A percentile compares a stretch with the other conserved stretches of the same genome.
These are phyloP conservation scores for Colletotrichum lentis DNA, from an alignment of 2,329 filamentous ascomycete species.

Conservation along the genomic window DNA sequence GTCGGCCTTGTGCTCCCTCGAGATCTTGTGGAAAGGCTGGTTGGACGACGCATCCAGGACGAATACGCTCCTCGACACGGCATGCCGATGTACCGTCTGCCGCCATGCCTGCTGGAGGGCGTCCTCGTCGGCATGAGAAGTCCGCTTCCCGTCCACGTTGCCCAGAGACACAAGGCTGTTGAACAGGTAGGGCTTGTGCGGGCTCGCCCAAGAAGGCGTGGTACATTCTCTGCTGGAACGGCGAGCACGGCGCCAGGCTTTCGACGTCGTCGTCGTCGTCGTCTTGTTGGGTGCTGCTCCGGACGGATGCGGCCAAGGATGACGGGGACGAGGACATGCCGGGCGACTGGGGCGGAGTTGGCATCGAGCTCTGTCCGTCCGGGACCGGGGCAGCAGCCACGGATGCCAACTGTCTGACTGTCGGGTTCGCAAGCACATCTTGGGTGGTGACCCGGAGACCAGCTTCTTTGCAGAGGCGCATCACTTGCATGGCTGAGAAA, in stretches of 20 bases:
- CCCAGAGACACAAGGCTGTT: slow-evolving; percentile 51
- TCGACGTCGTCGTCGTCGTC: slow-evolving; percentile 2
- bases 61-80: slow-evolving; percentile 72
- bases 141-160: background rate
- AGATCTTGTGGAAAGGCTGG: slow-evolving; percentile 42
- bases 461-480: slow-evolving; percentile 61
- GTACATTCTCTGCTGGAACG: slow-evolving; percentile 66
- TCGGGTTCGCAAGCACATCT: slow-evolving; percentile 26
- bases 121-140: slow-evolving; percentile 51
- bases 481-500: slow-evolving; percentile 53
- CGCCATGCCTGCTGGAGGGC: slow-evolving; percentile 60
- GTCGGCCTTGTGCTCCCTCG: slow-evolving; percentile 46
- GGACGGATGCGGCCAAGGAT: background rate
- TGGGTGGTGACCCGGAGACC: slow-evolving; percentile 58
- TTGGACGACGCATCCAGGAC: slow-evolving; percentile 50
- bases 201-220: slow-evolving; percentile 5
- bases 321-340: background rate
- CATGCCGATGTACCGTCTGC: slow-evolving; percentile 65
- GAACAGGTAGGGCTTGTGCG: slow-evolving; percentile 46
- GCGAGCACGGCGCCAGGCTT: slow-evolving; percentile 57
- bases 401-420: background rate
- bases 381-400: background rate
- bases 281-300: too few relatives aligned
- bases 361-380: background rate
- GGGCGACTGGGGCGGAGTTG: background rate